Evolutionary conservation across 2,329 filamentous ascomycete genomes (phyloP).

Genomic region (Coleophoma eucalyptorum): DNA sequence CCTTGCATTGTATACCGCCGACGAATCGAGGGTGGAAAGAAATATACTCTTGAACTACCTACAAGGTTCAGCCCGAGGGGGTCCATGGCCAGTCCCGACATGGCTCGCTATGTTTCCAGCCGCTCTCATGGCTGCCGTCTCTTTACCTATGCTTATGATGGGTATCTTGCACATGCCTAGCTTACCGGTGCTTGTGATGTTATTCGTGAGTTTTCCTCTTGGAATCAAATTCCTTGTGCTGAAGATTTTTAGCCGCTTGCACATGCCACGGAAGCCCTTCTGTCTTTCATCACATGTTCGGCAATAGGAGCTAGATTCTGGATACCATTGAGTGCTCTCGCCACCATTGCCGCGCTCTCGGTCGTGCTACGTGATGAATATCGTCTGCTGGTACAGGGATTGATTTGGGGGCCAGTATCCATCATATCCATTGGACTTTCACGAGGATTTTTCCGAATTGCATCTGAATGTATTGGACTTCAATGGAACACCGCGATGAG

Average conservation of each 20-base stretch:
- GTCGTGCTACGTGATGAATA: conserved; percentile 20
- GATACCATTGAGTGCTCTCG: conserved; percentile 13
- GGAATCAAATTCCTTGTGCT: background rate
- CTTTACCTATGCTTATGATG: conserved; percentile 19
- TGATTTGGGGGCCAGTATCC: conserved; percentile 14
- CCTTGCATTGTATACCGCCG: conserved; percentile 4
- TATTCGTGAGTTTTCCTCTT: conserved; percentile 17
- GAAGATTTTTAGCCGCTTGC: conserved; percentile 14
- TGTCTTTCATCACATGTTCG: conserved; percentile 14
- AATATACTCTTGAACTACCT: no score
- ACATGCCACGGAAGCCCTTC: conserved; percentile 15
- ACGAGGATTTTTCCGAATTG: conserved; percentile 15
- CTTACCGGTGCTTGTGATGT: conserved; percentile 20
- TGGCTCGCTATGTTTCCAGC: conserved; percentile 17
- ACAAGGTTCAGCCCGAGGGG: no score
- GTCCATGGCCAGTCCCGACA: conserved; percentile 1
- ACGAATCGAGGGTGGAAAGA: no score
- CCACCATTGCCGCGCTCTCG: conserved; percentile 4
- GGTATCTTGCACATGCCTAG: conserved; percentile 21
- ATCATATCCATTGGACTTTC: conserved; percentile 16
- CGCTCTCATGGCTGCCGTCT: conserved; percentile 14
- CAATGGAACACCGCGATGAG: conserved; percentile 5
- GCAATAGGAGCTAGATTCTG: conserved; percentile 6
- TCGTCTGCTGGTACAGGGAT: conserved; percentile 21
- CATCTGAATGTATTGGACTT: conserved; percentile 9